A percentile compares a stretch with the other conserved stretches of the same genome.
Evolutionary conservation across 768 basidiomycete species (phyloP).

Genomic region (Mycena kentingensis): DNA sequence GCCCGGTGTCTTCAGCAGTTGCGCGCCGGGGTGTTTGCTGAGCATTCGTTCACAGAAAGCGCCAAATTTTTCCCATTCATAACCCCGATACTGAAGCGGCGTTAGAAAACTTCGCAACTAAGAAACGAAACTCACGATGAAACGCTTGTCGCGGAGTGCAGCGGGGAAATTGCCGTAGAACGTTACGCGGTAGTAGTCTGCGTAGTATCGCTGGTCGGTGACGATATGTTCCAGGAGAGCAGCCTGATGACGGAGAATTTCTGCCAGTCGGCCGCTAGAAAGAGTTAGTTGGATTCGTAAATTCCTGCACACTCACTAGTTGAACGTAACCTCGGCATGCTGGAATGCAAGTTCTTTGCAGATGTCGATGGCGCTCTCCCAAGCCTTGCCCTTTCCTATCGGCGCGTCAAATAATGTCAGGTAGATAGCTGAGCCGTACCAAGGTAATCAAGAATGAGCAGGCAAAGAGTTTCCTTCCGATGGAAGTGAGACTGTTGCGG

Average conservation of each 20-base stretch:
- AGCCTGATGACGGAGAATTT: constrained; percentile 87
- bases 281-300: no score
- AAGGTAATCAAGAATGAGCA: constrained; percentile 91
- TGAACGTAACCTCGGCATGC: constrained; percentile 87
- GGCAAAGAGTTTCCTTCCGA: constrained; percentile 88
- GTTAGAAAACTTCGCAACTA: constrained; percentile 6
- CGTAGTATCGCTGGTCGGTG: constrained; percentile 78
- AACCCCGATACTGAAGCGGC: constrained; percentile 77
- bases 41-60: constrained; percentile 91
- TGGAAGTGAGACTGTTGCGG: constrained; percentile 94
- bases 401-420: background rate
- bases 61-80: constrained; percentile 92
- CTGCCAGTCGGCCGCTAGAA: constrained; percentile 72
- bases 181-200: constrained; percentile 91
- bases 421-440: constrained; percentile 54
- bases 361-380: constrained; percentile 91
- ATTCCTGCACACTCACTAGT: no score
- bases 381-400: constrained; percentile 93
- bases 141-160: constrained; percentile 86
- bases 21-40: constrained; percentile 85
- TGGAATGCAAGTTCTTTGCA: constrained; percentile 90
- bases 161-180: constrained; percentile 92
- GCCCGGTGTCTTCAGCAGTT: constrained; percentile 68
- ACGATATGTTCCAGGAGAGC: constrained; percentile 84
- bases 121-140: constrained; percentile 60